phyloP scores from a whole-genome alignment of 495 filamentous ascomycete genomes.

The Penicillium parvum region DNA sequence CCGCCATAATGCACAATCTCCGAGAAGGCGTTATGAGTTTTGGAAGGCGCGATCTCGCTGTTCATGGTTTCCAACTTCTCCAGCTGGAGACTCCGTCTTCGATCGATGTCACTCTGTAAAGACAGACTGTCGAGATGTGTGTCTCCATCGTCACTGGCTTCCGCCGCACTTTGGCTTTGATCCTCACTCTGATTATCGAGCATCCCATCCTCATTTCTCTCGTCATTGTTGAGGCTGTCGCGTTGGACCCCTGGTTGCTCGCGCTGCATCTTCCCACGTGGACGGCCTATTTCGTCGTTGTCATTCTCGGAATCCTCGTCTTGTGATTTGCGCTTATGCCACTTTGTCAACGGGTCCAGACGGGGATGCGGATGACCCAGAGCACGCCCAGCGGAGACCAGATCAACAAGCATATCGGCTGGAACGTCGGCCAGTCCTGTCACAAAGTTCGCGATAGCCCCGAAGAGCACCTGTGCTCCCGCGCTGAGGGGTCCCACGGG shows the following conservation, averaged over 20 bases:
- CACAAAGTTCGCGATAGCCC: conserved; percentile 67
- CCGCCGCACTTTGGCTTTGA: not conserved
- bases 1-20: conserved; percentile 35
- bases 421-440: conserved; percentile 84
- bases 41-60: conserved; percentile 1
- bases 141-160: conserved; percentile 2
- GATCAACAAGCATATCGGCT: conserved; percentile 59
- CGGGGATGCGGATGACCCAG: conserved; percentile 52
- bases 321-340: not conserved
- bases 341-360: conserved; percentile 9
- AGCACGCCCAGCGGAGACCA: conserved; percentile 54
- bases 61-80: conserved; percentile 13
- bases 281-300: conserved; percentile 5
- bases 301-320: not conserved
- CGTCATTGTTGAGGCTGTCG: too few relatives aligned
- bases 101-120: not conserved
- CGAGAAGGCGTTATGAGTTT: conserved; percentile 2
- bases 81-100: conserved; percentile 11
- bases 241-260: too few relatives aligned
- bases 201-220: too few relatives aligned
- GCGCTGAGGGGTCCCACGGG: conserved; percentile 71
- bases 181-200: not conserved
- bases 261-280: too few relatives aligned
- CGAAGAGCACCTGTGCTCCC: conserved; percentile 66
- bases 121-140: not conserved